Evolutionary conservation across 2,329 filamentous ascomycete species (phyloP).

Genomic region (Botrytis squamosa): DNA sequence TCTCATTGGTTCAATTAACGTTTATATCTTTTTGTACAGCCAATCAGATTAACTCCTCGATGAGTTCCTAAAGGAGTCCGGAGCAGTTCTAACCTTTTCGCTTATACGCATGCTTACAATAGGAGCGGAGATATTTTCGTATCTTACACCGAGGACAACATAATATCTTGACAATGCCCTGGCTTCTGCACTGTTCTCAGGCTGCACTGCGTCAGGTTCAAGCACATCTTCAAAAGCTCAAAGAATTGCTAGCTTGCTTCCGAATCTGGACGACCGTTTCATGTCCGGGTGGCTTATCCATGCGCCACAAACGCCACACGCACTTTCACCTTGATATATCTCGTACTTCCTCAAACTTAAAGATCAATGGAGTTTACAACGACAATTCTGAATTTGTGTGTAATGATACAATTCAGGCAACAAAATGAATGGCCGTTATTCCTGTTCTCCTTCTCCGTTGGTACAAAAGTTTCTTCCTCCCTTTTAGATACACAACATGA

Average conservation of each 20-base stretch:
- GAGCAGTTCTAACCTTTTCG: slow-evolving; percentile 6
- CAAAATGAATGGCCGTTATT: neutral
- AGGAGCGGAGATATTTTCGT: slow-evolving; percentile 1
- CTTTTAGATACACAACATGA: neutral
- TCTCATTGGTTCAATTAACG: neutral
- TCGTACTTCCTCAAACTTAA: neutral
- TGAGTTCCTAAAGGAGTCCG: slow-evolving; percentile 20
- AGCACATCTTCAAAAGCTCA: neutral
- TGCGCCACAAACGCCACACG: slow-evolving; percentile 1
- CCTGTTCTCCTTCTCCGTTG: slow-evolving; percentile 6
- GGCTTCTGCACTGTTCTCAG: neutral
- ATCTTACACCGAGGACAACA: slow-evolving; percentile 5
- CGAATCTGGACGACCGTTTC: slow-evolving; percentile 8
- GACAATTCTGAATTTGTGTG: neutral
- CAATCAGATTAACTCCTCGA: slow-evolving; percentile 5
- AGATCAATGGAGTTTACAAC: neutral
- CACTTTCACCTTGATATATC: neutral
- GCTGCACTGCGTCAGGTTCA: neutral
- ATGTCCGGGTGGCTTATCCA: neutral
- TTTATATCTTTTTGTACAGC: neutral
- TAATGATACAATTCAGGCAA: neutral
- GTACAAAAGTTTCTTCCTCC: neutral
- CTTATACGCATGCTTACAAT: slow-evolving; percentile 5
- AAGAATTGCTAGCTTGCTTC: neutral
- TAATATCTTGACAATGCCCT: neutral